phyloP scores from a whole-genome alignment of 345 rosid genomes.

The Syzygium aqueum region DNA sequence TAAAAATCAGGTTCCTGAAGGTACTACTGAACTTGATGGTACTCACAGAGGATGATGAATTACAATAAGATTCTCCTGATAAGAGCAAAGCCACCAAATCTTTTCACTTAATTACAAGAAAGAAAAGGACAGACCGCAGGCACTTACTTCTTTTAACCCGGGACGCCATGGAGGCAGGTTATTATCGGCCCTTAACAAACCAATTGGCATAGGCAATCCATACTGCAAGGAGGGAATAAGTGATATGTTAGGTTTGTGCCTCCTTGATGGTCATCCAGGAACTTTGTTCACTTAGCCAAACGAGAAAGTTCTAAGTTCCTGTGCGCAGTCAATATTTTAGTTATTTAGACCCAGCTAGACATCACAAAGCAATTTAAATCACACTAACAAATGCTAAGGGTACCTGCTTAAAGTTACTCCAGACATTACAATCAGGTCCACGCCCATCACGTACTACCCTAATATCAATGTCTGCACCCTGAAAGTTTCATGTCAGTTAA shows the following conservation, averaged over 20 bases:
- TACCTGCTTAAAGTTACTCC: conserved; percentile 99
- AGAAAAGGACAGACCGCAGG: background rate
- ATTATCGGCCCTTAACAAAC: conserved; percentile 83
- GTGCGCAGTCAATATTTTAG: background rate
- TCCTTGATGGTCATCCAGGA: background rate
- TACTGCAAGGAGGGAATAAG: conserved; percentile 41
- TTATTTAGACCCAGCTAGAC: background rate
- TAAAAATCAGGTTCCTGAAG: background rate
- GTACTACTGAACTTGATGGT: background rate
- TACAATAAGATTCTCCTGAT: background rate
- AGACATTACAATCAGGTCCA: conserved; percentile 90
- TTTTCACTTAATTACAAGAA: background rate
- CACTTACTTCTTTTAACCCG: conserved; percentile 69
- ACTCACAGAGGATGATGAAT: background rate
- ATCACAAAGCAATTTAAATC: background rate
- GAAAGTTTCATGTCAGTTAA: conserved; percentile 8
- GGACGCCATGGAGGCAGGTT: conserved; percentile 97
- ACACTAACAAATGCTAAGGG: background rate
- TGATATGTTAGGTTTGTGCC: background rate
- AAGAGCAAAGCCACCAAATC: background rate
- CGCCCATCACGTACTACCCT: conserved; percentile 97
- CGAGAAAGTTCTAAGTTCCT: background rate
- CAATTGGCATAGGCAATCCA: conserved; percentile 74
- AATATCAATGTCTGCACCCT: conserved; percentile 98
- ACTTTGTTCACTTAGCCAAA: background rate